Evolutionary conservation across 2,329 filamentous ascomycete species (phyloP).

Genomic region (Xylaria polymorpha): DNA sequence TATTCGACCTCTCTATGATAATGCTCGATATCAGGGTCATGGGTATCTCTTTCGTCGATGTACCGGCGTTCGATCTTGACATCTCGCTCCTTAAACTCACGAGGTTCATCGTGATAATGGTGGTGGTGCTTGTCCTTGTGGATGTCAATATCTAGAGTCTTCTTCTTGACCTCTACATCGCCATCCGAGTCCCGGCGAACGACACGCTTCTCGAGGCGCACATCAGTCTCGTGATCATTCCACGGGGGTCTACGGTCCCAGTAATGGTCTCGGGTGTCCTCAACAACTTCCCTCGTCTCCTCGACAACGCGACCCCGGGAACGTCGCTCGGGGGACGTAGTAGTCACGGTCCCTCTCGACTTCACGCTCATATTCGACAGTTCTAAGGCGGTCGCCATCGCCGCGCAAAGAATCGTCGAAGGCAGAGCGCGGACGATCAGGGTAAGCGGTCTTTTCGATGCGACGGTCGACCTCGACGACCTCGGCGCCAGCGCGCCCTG

Average conservation of each 20-base stretch:
- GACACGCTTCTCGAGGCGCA: conserved; percentile 57
- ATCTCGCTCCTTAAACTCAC: conserved; percentile 48
- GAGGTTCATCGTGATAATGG: conserved; percentile 41
- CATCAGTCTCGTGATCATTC: conserved; percentile 56
- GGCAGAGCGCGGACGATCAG: conserved; percentile 64
- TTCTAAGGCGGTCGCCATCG: conserved; percentile 49
- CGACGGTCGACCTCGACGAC: conserved; percentile 52
- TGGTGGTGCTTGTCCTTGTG: conserved; percentile 40
- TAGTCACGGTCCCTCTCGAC: conserved; percentile 46
- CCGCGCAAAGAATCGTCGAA: conserved; percentile 57
- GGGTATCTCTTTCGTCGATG: conserved; percentile 45
- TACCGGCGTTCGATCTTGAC: conserved; percentile 49
- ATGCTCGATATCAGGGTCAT: conserved; percentile 63
- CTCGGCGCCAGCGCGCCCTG: conserved; percentile 41
- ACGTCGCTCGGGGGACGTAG: conserved; percentile 44
- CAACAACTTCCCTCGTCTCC: conserved; percentile 54
- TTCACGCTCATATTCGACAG: conserved; percentile 49
- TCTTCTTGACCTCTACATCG: conserved; percentile 67
- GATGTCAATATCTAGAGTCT: conserved; percentile 60
- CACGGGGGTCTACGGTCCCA: conserved; percentile 56
- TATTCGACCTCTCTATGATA: conserved; percentile 73
- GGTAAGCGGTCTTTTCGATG: conserved; percentile 54
- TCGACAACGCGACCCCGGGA: conserved; percentile 54
- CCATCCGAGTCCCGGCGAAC: conserved; percentile 58
- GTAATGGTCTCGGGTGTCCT: conserved; percentile 53